Percentiles rank a stretch among this genome's conserved stretches.
phyloP scores from a whole-genome alignment of 106 monocot species.

The Chionographis japonica region DNA sequence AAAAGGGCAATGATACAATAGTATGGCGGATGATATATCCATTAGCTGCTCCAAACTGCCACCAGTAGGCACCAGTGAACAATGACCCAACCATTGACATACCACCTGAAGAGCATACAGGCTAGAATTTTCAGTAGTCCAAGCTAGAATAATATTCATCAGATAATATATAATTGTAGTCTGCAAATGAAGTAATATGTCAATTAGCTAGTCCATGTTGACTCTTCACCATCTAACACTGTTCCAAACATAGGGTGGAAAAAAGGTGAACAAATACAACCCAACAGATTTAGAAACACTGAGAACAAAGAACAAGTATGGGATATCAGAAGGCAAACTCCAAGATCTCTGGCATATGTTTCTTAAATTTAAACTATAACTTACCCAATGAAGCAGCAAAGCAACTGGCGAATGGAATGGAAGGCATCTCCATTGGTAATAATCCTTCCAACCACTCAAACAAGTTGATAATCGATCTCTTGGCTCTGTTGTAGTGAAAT shows the following conservation, averaged over 20 bases:
- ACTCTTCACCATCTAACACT: no score
- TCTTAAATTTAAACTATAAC: slow-evolving; percentile 8
- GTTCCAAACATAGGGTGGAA: no score
- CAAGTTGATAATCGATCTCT: slow-evolving; percentile 21
- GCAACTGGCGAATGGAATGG: slow-evolving; percentile 74
- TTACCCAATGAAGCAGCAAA: slow-evolving; percentile 87
- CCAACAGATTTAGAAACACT: neutral
- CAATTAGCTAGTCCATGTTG: neutral
- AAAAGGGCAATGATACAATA: no score
- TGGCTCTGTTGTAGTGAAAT: slow-evolving; percentile 34
- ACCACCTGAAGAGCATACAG: no score
- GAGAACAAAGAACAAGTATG: neutral
- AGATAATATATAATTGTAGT: no score
- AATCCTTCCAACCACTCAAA: slow-evolving; percentile 70
- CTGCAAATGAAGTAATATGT: neutral
- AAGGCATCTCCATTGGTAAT: slow-evolving; percentile 80
- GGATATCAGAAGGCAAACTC: neutral
- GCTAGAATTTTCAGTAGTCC: no score
- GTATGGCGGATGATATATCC: no score
- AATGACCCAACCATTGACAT: no score
- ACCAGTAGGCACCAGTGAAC: no score
- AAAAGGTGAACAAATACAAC: no score
- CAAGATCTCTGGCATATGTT: neutral
- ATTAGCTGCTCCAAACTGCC: no score
- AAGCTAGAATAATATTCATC: no score